These are phyloP conservation scores for Prunus mongolica DNA, from an alignment of 306 rosid species.

Conservation along the genomic window DNA sequence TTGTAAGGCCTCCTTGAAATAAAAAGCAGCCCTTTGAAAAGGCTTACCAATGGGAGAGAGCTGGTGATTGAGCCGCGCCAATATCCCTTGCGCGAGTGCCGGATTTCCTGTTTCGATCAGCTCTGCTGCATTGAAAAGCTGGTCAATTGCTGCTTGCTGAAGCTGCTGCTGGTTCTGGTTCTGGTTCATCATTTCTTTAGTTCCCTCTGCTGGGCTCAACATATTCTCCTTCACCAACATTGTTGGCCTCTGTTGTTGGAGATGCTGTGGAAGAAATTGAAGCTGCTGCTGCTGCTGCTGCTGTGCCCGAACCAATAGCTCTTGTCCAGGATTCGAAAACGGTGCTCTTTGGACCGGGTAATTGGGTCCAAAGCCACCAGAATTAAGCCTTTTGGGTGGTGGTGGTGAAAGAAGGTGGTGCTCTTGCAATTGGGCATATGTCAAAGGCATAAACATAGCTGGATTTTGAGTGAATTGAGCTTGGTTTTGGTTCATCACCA, in stretches of 20 bases:
- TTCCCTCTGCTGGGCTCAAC: slow-evolving; percentile 30
- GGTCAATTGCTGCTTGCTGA: slow-evolving; percentile 65
- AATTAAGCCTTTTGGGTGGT: slow-evolving; percentile 54
- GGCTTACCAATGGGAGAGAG: slow-evolving; percentile 92
- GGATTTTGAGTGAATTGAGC: slow-evolving; percentile 54
- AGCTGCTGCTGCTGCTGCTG: slow-evolving; percentile 44
- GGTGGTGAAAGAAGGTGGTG: slow-evolving; percentile 52
- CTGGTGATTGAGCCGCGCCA: slow-evolving; percentile 99
- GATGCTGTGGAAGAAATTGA: slow-evolving; percentile 56
- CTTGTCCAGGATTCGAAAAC: slow-evolving; percentile 47
- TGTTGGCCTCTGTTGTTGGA: slow-evolving; percentile 47
- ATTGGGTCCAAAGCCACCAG: slow-evolving; percentile 38
- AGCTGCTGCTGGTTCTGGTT: slow-evolving; percentile 33
- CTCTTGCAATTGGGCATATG: slow-evolving; percentile 55
- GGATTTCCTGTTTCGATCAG: slow-evolving; percentile 76
- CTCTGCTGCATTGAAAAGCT: slow-evolving; percentile 77
- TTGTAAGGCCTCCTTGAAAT: slow-evolving; percentile 81
- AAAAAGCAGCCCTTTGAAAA: slow-evolving; percentile 91
- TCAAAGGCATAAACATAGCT: slow-evolving; percentile 49
- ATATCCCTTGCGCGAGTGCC: slow-evolving; percentile 98
- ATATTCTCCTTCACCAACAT: slow-evolving; percentile 48
- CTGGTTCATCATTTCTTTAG: slow-evolving; percentile 46
- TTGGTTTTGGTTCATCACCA: slow-evolving; percentile 55
- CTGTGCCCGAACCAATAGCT: slow-evolving; percentile 36
- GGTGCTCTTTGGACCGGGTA: slow-evolving; percentile 41